A percentile compares a stretch with the other conserved stretches of the same genome.
Conservation (phyloP, 768 basidiomycete species). For the Xerocomellus chrysenteron region DNA sequence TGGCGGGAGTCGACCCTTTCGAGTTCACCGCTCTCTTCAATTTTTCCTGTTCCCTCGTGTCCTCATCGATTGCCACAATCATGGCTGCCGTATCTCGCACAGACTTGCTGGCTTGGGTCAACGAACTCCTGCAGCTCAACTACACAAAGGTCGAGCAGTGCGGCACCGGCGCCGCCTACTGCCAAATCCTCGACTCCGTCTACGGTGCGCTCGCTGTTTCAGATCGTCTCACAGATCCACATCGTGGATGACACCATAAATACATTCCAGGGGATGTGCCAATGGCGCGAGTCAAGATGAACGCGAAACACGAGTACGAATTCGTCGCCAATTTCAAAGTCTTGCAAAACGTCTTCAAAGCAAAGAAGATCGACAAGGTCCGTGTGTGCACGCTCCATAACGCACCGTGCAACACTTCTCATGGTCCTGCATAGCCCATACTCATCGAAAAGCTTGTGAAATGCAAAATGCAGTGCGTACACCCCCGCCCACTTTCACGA, state of each 20-base stretch:
- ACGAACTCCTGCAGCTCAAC: slow-evolving; percentile 87
- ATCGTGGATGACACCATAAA: slow-evolving; percentile 8
- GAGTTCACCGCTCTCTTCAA: neutral
- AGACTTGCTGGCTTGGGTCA: slow-evolving; percentile 90
- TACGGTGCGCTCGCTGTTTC: slow-evolving; percentile 57
- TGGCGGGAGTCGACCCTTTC: slow-evolving; percentile 6
- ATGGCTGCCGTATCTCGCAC: slow-evolving; percentile 74
- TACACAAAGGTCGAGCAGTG: slow-evolving; percentile 94
- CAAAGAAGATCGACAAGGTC: slow-evolving; percentile 92
- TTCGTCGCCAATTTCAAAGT: slow-evolving; percentile 95
- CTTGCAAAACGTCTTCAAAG: slow-evolving; percentile 88
- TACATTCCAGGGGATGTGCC: slow-evolving; percentile 73
- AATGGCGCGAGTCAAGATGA: slow-evolving; percentile 92
- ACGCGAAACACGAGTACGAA: slow-evolving; percentile 95
- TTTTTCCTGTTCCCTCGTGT: slow-evolving; percentile 1
- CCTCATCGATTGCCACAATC: slow-evolving; percentile 12
- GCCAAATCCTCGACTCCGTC: slow-evolving; percentile 93
- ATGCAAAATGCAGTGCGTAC: slow-evolving; percentile 97
- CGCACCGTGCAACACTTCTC: slow-evolving; percentile 1
- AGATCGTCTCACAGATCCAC: slow-evolving; percentile 20
- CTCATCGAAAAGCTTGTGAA: slow-evolving; percentile 92
- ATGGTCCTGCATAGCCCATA: slow-evolving; percentile 63
- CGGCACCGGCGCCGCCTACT: slow-evolving; percentile 89
- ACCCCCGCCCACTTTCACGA: neutral
- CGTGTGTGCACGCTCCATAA: slow-evolving; percentile 27